phyloP scores from a whole-genome alignment of 768 basidiomycete genomes.

The Coprinopsis sp. region DNA sequence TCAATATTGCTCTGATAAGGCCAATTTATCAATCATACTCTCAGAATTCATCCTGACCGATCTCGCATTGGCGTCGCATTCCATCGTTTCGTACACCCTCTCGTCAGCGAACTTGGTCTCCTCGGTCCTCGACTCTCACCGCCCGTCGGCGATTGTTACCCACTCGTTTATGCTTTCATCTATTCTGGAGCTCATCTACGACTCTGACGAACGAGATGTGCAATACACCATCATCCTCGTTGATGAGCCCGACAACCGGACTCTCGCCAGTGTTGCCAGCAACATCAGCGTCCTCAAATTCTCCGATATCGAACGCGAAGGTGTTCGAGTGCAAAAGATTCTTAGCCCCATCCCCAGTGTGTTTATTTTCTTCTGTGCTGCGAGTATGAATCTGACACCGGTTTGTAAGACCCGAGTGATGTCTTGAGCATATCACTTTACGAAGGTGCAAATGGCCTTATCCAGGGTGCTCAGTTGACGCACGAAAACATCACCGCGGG shows the following conservation, averaged over 20 bases:
- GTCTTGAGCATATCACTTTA: slow-evolving; percentile 69
- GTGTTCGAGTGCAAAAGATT: slow-evolving; percentile 44
- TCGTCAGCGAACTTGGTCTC: slow-evolving; percentile 58
- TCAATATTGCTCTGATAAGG: not conserved
- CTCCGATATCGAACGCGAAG: slow-evolving; percentile 67
- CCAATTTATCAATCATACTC: not conserved
- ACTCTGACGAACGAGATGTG: slow-evolving; percentile 41
- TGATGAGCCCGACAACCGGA: slow-evolving; percentile 50
- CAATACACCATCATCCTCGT: slow-evolving; percentile 66
- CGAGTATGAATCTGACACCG: slow-evolving; percentile 7
- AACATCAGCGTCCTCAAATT: slow-evolving; percentile 59
- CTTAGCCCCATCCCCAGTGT: slow-evolving; percentile 49
- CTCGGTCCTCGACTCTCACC: slow-evolving; percentile 57
- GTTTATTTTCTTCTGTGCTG: slow-evolving; percentile 18
- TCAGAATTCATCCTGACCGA: slow-evolving; percentile 77
- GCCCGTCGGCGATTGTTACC: slow-evolving; percentile 72
- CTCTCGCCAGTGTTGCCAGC: slow-evolving; percentile 43
- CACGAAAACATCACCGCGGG: slow-evolving; percentile 88
- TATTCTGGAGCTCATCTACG: slow-evolving; percentile 70
- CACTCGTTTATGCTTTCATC: slow-evolving; percentile 60
- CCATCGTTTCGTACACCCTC: slow-evolving; percentile 64
- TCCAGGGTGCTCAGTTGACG: slow-evolving; percentile 64
- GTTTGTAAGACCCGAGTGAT: slow-evolving; percentile 47
- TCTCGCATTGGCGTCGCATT: slow-evolving; percentile 69
- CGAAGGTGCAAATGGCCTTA: slow-evolving; percentile 42